These are phyloP conservation scores for Spinellus fusiger DNA, from an alignment of 192 early-diverging fungal genomes.

Conservation along the genomic window DNA sequence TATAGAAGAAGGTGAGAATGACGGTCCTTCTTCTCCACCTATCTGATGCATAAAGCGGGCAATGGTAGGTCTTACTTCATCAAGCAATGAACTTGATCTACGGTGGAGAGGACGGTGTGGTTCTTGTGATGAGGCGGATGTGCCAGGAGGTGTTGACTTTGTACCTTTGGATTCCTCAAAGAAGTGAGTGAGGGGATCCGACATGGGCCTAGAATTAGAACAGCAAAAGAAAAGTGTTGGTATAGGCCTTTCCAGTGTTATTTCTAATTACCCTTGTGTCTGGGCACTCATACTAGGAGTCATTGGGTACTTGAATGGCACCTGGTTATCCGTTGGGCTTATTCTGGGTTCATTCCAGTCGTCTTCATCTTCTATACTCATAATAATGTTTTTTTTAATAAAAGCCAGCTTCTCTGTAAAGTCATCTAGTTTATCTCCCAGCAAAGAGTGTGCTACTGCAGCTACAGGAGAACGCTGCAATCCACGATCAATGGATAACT, in stretches of 20 bases:
- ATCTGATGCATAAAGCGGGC: conserved; percentile 22
- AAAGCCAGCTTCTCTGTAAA: conserved; percentile 32
- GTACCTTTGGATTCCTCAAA: neutral
- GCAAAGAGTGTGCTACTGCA: conserved; percentile 21
- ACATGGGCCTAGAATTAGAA: neutral
- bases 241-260: neutral
- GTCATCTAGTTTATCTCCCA: conserved; percentile 30
- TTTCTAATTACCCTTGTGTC: neutral
- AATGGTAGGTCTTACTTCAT: conserved; percentile 17
- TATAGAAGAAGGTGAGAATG: conserved; percentile 17
- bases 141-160: neutral
- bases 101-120: neutral
- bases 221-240: neutral
- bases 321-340: neutral
- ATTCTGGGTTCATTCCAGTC: conserved; percentile 3
- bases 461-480: conserved; percentile 18
- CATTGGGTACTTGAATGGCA: neutral
- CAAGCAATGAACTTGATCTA: conserved; percentile 18
- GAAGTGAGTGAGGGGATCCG: neutral
- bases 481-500: no score
- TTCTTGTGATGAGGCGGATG: neutral
- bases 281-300: neutral
- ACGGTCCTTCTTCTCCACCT: conserved; percentile 4
- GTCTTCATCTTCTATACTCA: conserved; percentile 29
- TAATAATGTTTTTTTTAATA: conserved; percentile 35